A percentile compares a stretch with the other conserved stretches of the same genome.
Evolutionary conservation across 73 alveolate species (phyloP).

Genomic region (Tetrahymena thermophila): DNA sequence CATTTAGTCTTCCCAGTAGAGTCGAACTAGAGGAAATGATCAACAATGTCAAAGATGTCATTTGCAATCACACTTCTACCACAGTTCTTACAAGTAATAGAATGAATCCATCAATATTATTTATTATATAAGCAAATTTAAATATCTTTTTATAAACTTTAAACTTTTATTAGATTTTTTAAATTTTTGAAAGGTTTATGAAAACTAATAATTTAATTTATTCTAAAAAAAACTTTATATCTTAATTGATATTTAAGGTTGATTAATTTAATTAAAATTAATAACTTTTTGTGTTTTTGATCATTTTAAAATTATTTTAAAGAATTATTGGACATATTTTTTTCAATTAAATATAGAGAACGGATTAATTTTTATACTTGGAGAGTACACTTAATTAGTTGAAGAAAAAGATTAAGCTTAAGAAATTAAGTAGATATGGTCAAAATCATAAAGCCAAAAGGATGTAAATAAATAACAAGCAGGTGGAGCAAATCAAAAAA

Average conservation of each 20-base stretch:
- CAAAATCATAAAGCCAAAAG: not conserved
- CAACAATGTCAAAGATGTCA: not conserved
- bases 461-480: not conserved
- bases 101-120: too few relatives aligned
- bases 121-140: too few relatives aligned
- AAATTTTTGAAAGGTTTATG: too few relatives aligned
- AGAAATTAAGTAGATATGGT: not conserved
- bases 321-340: not conserved
- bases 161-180: not conserved
- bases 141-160: not conserved
- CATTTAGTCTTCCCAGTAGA: not conserved
- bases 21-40: not conserved
- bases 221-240: too few relatives aligned
- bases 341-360: not conserved
- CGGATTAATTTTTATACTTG: not conserved
- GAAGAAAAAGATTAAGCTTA: not conserved
- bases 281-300: too few relatives aligned
- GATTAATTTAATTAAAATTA: too few relatives aligned
- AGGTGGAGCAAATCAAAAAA: not conserved
- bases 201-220: too few relatives aligned
- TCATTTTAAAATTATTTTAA: too few relatives aligned
- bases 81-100: not conserved
- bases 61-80: not conserved
- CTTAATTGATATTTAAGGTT: too few relatives aligned
- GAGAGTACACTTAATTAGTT: not conserved